Base-by-base conservation (phyloP, 2,329 filamentous ascomycete species). In the Nemania sp. region DNA sequence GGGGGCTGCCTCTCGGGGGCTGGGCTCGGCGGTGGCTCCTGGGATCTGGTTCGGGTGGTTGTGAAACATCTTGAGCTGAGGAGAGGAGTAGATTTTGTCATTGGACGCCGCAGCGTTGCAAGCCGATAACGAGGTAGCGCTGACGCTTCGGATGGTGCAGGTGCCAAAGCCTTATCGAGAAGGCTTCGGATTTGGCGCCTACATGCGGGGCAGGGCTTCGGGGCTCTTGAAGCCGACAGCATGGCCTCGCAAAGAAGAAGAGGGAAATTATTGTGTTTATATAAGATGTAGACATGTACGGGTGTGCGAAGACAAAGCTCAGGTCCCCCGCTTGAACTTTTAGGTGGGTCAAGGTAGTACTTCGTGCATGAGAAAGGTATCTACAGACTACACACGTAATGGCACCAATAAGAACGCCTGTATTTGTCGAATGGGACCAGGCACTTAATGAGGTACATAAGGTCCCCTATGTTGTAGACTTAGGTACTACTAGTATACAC, bases 141-240 rank as follows among this genome's bases (percentile, higher is more conserved):
- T 59, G 62, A 56, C 46, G 53, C 57, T 48, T 67, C 63, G 43
- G 40, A 62, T 29, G 63, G 69, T 12, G 64, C 66, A 54, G 62
- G 62, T 39, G 65, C 65, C 48, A 78, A 71, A 21, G 75, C 70
- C 51, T 72, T 72, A 59, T 77, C 75, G 46, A 77, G 74, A 29
- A 78, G 67, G 49, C 65, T 72, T 47, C 77, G 55, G 18, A 78
- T 65, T 45, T 73, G 76, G 29, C 71, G 72, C 52, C 75, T 73
- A 65, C 76, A 78, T 59, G 72, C 71, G 39, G 76, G 76, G 58
- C 77, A 78, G 25, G 75, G 64, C 49, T 72, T 72, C 56, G 72
- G 75, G 34, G 71, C 66, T 66, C 74, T 76, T 39, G 73, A 67
- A n/a, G 73, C 75, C 54, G 76, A 73, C 61, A 79, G 65, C 77